Base-by-base conservation (phyloP, 805 yeast genomes). In the Ogataea methanolica region DNA sequence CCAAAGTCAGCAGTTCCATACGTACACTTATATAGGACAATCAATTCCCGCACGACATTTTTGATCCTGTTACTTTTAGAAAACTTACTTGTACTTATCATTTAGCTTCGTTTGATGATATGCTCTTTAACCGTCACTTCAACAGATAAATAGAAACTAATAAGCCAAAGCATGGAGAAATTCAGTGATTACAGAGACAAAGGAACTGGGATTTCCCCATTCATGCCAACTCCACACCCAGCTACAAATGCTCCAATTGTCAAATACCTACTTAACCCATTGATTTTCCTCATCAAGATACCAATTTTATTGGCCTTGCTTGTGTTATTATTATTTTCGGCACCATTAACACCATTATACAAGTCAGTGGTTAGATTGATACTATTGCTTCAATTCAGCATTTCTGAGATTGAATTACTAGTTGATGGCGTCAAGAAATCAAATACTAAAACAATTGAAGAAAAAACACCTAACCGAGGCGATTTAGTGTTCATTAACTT, bases 151-250 rank as follows among this genome's bases (percentile, higher is more conserved):
- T 26, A 26, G 9, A 26, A 9, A 26, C 12, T 6, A 26, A 7
- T 26, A 26, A 26, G 1, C 31, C 31, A 26, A 26, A 46, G 9
- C 11, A 85, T 90, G 96, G 96, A 87, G 68, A 84, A 86, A 67
- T 90, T 80, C 68, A 82, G 94, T 23, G 76, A 77, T 51, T 89
- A 87, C 83, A 76, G 96, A 65, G 97, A 89, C 61, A 86, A 82
- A 52, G 94, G 92, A 5, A 90, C 97, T 1, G 97, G 97, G n/a
- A 86, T 90, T 34, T 83, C 96, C 0, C 97, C 97, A 3, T 89
- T 88, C 55, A 71, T 85, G 68, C 96, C 96, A 1, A 54, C 62
- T 0, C 55, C 68, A n/a, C 50, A 62, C 38, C 61, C 73, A 7
- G 44, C 46, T 11, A 34, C 44, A 26, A 48, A 43, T 6, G 46